A percentile compares a stretch with the other conserved stretches of the same genome.
Evolutionary conservation across 768 basidiomycete genomes (phyloP).

Genomic region (Mrakia hoshinonis): DNA sequence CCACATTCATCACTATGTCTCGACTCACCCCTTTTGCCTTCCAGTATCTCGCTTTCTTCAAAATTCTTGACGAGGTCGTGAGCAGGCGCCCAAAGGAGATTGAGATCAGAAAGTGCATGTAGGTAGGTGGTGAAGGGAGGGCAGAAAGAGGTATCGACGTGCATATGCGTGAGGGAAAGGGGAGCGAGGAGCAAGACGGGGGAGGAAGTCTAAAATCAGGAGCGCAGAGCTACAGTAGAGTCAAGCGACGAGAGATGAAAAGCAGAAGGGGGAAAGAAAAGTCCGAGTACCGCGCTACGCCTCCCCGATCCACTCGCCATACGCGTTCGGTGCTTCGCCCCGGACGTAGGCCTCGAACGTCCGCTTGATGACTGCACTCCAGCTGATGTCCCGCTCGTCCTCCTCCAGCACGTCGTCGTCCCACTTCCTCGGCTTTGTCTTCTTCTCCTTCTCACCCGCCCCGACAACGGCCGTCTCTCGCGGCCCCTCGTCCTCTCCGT

Average conservation of each 20-base stretch:
- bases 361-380: slow-evolving; percentile 89
- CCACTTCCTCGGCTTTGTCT: background rate
- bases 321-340: slow-evolving; percentile 88
- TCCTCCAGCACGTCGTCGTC: slow-evolving; percentile 43
- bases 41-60: too few relatives aligned
- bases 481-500: slow-evolving; percentile 4
- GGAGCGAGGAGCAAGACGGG: background rate
- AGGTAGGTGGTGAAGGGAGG: background rate
- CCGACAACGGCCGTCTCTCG: slow-evolving; percentile 16
- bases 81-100: too few relatives aligned
- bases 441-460: slow-evolving; percentile 4
- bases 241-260: background rate
- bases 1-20: too few relatives aligned
- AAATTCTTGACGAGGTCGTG: too few relatives aligned
- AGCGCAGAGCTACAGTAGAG: background rate
- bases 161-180: too few relatives aligned
- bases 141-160: too few relatives aligned
- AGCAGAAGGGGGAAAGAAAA: background rate
- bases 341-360: slow-evolving; percentile 89
- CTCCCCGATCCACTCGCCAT: slow-evolving; percentile 67
- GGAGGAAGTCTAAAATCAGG: background rate
- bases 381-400: slow-evolving; percentile 74
- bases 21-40: too few relatives aligned
- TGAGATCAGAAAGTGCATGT: background rate
- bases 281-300: background rate